phyloP scores from a whole-genome alignment of 2,329 filamentous ascomycete genomes.

The Mollisia scopiformis region DNA sequence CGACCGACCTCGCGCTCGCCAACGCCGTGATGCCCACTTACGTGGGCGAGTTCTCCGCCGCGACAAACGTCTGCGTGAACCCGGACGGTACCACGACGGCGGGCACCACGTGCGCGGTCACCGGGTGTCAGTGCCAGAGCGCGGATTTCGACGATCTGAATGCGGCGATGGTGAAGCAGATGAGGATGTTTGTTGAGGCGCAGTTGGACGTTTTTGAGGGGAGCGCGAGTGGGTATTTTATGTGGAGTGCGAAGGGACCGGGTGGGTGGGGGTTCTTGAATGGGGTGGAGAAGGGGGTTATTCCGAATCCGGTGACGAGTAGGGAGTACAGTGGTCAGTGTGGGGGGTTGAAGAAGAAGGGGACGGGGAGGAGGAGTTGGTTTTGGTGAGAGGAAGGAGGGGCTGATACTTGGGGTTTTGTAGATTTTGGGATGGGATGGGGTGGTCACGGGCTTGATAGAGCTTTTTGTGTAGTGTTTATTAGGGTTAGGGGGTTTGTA shows the following conservation, averaged over 20 bases:
- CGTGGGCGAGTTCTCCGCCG: constrained; percentile 44
- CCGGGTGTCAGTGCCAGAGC: constrained; percentile 43
- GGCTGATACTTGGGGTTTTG: background rate
- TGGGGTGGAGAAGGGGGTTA: constrained; percentile 39
- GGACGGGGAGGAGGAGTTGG: background rate
- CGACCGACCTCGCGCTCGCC: constrained; percentile 31
- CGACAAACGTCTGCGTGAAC: constrained; percentile 44
- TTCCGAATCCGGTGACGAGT: constrained; percentile 39
- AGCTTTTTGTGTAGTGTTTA: background rate
- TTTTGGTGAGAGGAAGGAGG: background rate
- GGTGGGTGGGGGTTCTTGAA: constrained; percentile 43
- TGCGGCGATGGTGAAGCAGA: constrained; percentile 36
- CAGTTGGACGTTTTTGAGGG: constrained; percentile 44
- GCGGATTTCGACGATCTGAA: constrained; percentile 39
- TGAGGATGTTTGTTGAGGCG: constrained; percentile 43
- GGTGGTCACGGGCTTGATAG: background rate
- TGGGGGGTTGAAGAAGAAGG: constrained; percentile 12
- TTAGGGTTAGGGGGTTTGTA: background rate
- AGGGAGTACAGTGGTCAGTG: constrained; percentile 29
- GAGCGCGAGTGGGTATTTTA: constrained; percentile 41
- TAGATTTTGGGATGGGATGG: background rate
- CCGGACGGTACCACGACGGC: constrained; percentile 40
- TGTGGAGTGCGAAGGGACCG: constrained; percentile 44
- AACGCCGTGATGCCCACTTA: constrained; percentile 39
- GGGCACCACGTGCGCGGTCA: constrained; percentile 35